Evolutionary conservation across 2,329 filamentous ascomycete species (phyloP).

Genomic region (Colletotrichum musae): DNA sequence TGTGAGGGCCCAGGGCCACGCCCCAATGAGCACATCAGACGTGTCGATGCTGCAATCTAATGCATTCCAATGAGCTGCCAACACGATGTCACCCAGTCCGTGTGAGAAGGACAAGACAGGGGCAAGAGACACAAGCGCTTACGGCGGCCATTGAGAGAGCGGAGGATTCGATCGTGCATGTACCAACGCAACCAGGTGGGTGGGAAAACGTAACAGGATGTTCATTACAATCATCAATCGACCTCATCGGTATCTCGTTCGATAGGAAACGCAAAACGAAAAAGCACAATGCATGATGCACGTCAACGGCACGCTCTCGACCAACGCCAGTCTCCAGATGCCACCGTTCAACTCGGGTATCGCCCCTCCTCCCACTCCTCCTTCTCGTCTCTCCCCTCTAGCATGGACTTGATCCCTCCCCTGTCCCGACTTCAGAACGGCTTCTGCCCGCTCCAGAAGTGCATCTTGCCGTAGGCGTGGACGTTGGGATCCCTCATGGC

Average conservation of each 20-base stretch:
- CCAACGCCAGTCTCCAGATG: slow-evolving; percentile 7
- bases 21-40: too few species aligned
- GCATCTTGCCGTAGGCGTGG: slow-evolving; percentile 55
- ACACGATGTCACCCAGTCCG: too few species aligned
- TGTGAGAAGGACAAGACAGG: too few species aligned
- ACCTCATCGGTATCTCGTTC: background rate
- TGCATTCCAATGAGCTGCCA: too few species aligned
- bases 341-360: slow-evolving; percentile 7
- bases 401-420: too few species aligned
- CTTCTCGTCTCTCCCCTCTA: background rate
- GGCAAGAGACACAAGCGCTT: too few species aligned
- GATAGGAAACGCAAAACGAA: background rate
- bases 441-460: slow-evolving; percentile 60
- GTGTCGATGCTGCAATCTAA: too few species aligned
- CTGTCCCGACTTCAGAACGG: slow-evolving; percentile 41
- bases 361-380: background rate
- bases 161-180: too few species aligned
- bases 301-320: background rate
- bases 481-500: slow-evolving; percentile 48
- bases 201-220: too few species aligned
- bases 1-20: too few species aligned
- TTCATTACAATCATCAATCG: background rate
- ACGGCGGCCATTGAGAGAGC: too few species aligned
- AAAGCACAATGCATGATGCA: background rate
- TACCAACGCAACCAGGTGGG: too few species aligned